Conservation (phyloP, 2,329 filamentous ascomycete genomes). For the Neopestalotiopsis clavispora region DNA sequence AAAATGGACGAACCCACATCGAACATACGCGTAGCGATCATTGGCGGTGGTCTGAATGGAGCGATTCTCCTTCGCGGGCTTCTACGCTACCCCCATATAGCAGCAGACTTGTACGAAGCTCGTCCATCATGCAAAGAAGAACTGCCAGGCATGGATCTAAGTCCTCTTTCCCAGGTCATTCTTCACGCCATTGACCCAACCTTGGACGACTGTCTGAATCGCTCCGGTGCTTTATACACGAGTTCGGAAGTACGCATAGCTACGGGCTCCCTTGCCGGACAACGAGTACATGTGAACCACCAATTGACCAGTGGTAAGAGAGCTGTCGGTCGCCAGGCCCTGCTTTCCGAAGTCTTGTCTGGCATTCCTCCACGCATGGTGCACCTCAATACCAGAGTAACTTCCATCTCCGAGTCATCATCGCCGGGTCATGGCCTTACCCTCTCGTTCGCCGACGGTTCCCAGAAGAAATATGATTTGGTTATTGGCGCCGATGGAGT, state of each 20-base stretch:
- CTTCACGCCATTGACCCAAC: conserved; percentile 31
- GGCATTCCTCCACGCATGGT: conserved; percentile 31
- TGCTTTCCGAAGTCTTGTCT: conserved; percentile 31
- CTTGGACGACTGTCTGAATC: conserved; percentile 29
- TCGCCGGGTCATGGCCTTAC: conserved; percentile 23
- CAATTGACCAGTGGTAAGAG: conserved; percentile 19
- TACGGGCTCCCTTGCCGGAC: conserved; percentile 28
- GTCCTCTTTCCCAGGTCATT: conserved; percentile 25
- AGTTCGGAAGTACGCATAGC: conserved; percentile 26
- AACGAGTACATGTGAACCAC: conserved; percentile 22
- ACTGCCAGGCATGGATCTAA: conserved; percentile 27
- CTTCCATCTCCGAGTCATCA: conserved; percentile 27
- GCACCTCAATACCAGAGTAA: conserved; percentile 30
- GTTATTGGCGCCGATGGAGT: conserved; percentile 34
- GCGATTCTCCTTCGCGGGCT: conserved; percentile 32
- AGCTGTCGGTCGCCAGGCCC: conserved; percentile 31
- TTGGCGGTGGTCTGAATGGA: conserved; percentile 33
- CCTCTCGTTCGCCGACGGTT: conserved; percentile 31
- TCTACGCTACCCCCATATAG: conserved; percentile 32
- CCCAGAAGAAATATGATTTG: conserved; percentile 34
- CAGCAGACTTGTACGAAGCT: conserved; percentile 34
- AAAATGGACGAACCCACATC: conserved; percentile 27
- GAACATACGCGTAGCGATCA: conserved; percentile 34
- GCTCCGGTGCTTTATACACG: conserved; percentile 31
- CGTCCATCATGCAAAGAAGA: conserved; percentile 30